Percentiles rank a stretch among this genome's conserved stretches.
These are phyloP conservation scores for Xylaria polymorpha DNA, from an alignment of 2,329 filamentous ascomycete species.

Conservation along the genomic window DNA sequence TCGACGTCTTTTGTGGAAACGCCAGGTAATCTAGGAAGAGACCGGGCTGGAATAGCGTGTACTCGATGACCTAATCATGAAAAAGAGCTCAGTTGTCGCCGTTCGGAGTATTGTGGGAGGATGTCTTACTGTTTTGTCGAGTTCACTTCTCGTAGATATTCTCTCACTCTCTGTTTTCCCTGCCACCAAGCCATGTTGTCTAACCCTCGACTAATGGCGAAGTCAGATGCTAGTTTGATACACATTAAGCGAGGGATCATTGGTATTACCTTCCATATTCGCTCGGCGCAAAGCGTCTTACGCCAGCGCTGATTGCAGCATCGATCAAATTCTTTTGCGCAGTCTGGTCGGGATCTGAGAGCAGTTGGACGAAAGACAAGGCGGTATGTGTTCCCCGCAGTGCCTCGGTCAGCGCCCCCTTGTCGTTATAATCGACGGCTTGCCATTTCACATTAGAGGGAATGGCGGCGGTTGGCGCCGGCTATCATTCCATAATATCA, in stretches of 20 bases:
- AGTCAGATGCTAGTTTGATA: background rate
- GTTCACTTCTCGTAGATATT: slow-evolving; percentile 65
- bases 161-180: slow-evolving; percentile 61
- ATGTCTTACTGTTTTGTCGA: slow-evolving; percentile 54
- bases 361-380: slow-evolving; percentile 61
- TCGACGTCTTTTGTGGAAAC: slow-evolving; percentile 59
- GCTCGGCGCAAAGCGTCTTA: slow-evolving; percentile 70
- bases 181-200: slow-evolving; percentile 59
- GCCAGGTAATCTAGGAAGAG: slow-evolving; percentile 67
- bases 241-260: background rate
- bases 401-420: slow-evolving; percentile 50
- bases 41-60: slow-evolving; percentile 66
- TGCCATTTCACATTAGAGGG: slow-evolving; percentile 53
- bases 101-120: background rate
- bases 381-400: slow-evolving; percentile 64
- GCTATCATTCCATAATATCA: slow-evolving; percentile 38
- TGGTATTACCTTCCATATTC: slow-evolving; percentile 61
- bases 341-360: slow-evolving; percentile 50
- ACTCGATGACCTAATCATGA: slow-evolving; percentile 61
- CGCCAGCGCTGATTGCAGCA: slow-evolving; percentile 67
- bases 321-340: slow-evolving; percentile 68
- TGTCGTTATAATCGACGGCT: slow-evolving; percentile 59
- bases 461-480: slow-evolving; percentile 36
- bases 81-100: background rate
- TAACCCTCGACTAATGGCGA: slow-evolving; percentile 13